Base-by-base conservation (phyloP, 2,329 filamentous ascomycete genomes). In the Cercospora janseana region DNA sequence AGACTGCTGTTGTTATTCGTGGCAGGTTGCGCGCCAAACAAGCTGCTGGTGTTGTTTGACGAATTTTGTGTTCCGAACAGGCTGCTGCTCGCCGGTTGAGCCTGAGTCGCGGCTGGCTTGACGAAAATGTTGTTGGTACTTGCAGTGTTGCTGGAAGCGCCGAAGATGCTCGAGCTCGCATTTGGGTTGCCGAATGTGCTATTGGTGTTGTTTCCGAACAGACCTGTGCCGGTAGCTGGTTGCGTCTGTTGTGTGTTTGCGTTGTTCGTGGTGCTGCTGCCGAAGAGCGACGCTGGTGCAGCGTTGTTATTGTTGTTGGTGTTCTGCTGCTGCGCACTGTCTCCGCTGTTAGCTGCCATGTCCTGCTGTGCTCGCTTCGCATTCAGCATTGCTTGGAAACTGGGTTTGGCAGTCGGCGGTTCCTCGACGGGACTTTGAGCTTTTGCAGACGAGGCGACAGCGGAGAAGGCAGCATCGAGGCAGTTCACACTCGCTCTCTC, bases 41-140 rank as follows among this genome's bases (percentile, higher is more conserved):
- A 44, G 34, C 57, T 56, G 26, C 50, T 29, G 20, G 40, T 21
- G 13, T 37, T 49, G 34, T 24, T 49, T 8, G 45, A 34, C 6
- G 46, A 16, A 35, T 52, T 16, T 46, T 45, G 50, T 27, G 53
- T 34, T 44, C 56, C 58, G n/a, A 60, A 59, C 28, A 60, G 46
- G 31, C 66, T 71, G 55, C 49, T 26, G 32, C 18, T 12, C 13
- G 32, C 44, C 27, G 27, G 23, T 55, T 49, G 52, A 62, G 50
- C 29, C 51, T 54, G 46, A 46, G 60, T 35, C 42, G 54, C 28
- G 21, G 47, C 28, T 34, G 34, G 52, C 37, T 49, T 49, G 46
- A 64, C 56, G 66, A 63, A 57, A 62, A 68, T 53, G 67, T 65
- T 54, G 66, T 34, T 53, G 34, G 46, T 38, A 21, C 24, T 45